phyloP scores from a whole-genome alignment of 805 yeast species.

The Wickerhamiella occidentalis region DNA sequence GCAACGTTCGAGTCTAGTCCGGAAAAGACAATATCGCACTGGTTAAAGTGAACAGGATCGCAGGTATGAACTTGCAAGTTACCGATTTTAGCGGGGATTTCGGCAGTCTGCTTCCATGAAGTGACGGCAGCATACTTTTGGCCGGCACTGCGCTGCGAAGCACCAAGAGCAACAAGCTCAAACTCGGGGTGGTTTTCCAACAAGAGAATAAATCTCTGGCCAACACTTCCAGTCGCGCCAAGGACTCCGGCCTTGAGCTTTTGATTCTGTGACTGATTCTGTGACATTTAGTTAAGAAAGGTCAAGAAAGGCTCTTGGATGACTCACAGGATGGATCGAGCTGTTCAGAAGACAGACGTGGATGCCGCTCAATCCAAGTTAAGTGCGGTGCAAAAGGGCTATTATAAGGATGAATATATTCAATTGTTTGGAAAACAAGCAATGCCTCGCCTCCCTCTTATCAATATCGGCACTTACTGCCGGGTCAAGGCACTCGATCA shows the following conservation, averaged over 20 bases:
- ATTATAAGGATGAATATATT: slow-evolving; percentile 34
- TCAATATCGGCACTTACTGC: slow-evolving; percentile 50
- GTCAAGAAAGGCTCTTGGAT: not conserved
- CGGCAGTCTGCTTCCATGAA: slow-evolving; percentile 84
- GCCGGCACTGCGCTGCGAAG: slow-evolving; percentile 89
- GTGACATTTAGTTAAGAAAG: not conserved
- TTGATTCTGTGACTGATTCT: not conserved
- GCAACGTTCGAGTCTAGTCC: slow-evolving; percentile 91
- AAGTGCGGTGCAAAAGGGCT: slow-evolving; percentile 36
- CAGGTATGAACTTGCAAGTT: slow-evolving; percentile 65
- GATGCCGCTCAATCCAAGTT: slow-evolving; percentile 47
- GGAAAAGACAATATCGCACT: slow-evolving; percentile 88
- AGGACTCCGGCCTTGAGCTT: slow-evolving; percentile 52
- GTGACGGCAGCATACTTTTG: slow-evolving; percentile 74
- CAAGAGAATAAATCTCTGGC: slow-evolving; percentile 84
- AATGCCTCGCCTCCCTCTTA: slow-evolving; percentile 40
- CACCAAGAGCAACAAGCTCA: slow-evolving; percentile 75
- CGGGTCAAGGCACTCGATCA: slow-evolving; percentile 36
- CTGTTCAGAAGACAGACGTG: slow-evolving; percentile 44
- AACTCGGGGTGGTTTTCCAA: slow-evolving; percentile 83
- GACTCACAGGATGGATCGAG: slow-evolving; percentile 22
- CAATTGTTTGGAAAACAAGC: slow-evolving; percentile 14
- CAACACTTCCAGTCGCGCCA: slow-evolving; percentile 97
- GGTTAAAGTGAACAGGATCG: slow-evolving; percentile 59
- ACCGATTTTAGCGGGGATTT: slow-evolving; percentile 59